Percentiles rank a stretch among this genome's conserved stretches.
phyloP scores from a whole-genome alignment of 2,329 filamentous ascomycete genomes.

The Xylariaceae sp. region DNA sequence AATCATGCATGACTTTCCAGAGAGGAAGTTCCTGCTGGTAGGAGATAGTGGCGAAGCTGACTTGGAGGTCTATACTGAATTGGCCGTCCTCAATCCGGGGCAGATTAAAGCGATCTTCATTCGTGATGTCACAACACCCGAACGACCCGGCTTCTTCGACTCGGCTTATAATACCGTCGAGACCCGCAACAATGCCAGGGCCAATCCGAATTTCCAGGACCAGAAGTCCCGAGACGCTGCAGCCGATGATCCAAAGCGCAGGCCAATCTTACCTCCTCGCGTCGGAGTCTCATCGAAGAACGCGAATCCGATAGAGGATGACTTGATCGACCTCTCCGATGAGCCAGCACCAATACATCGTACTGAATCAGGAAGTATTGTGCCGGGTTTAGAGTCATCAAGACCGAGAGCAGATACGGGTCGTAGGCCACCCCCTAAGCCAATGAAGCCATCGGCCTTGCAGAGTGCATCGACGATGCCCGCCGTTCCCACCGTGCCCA shows the following conservation, averaged over 20 bases:
- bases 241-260: conserved; percentile 19
- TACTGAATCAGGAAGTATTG: conserved; percentile 31
- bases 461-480: conserved; percentile 36
- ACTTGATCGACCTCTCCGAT: conserved; percentile 56
- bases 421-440: conserved; percentile 42
- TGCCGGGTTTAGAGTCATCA: conserved; percentile 24
- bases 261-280: conserved; percentile 35
- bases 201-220: conserved; percentile 3
- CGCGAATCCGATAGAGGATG: conserved; percentile 45
- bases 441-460: conserved; percentile 52
- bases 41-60: conserved; percentile 97
- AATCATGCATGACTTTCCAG: conserved; percentile 83
- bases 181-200: conserved; percentile 17
- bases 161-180: conserved; percentile 37
- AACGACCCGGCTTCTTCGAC: conserved; percentile 72
- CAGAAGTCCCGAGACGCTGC: conserved; percentile 17
- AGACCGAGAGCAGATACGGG: conserved; percentile 26
- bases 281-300: conserved; percentile 24
- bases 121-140: conserved; percentile 82
- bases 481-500: conserved; percentile 13
- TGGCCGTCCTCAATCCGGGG: conserved; percentile 77
- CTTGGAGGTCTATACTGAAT: conserved; percentile 91
- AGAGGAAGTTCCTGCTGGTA: conserved; percentile 82
- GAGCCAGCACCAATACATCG: conserved; percentile 39
- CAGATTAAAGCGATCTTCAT: conserved; percentile 87